These are phyloP conservation scores for Fagopyrum tataricum DNA, from an alignment of 148 eudicot species.

Conservation along the genomic window DNA sequence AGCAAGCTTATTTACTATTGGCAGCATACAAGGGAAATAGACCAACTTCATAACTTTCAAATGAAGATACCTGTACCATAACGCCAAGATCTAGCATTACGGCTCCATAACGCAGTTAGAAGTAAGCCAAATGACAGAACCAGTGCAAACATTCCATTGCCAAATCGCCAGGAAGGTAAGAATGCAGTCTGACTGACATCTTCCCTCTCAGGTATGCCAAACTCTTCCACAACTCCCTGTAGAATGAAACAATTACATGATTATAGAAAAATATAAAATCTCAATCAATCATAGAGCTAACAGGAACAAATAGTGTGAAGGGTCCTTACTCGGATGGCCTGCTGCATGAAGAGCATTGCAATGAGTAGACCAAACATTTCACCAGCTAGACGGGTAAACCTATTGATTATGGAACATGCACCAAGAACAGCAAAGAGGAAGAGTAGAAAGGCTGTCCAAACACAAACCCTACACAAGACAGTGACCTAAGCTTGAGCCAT, in stretches of 20 bases:
- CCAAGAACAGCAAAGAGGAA: constrained; percentile 86
- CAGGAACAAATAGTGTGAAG: not conserved
- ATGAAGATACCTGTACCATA: constrained; percentile 72
- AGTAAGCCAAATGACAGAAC: constrained; percentile 97
- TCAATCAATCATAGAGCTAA: not conserved
- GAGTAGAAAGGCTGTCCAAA: constrained; percentile 91
- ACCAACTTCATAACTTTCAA: not conserved
- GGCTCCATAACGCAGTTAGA: constrained; percentile 67
- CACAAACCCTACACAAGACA: constrained; percentile 68
- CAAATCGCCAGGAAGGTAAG: constrained; percentile 93
- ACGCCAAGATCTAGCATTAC: constrained; percentile 98
- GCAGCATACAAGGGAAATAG: not conserved
- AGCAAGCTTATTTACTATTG: not conserved
- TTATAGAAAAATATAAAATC: not conserved
- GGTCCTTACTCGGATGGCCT: constrained; percentile 79
- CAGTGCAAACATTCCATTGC: constrained; percentile 98
- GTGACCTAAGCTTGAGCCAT: not conserved
- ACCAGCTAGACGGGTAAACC: constrained; percentile 96
- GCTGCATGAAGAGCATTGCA: constrained; percentile 99
- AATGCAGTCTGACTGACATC: constrained; percentile 51
- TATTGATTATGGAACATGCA: constrained; percentile 93
- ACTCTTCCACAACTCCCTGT: constrained; percentile 92
- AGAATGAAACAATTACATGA: not conserved
- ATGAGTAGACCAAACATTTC: constrained; percentile 93
- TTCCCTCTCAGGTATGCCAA: constrained; percentile 73